phyloP scores from a whole-genome alignment of 176 grass and related monocot genomes.

The Carex littledalei region DNA sequence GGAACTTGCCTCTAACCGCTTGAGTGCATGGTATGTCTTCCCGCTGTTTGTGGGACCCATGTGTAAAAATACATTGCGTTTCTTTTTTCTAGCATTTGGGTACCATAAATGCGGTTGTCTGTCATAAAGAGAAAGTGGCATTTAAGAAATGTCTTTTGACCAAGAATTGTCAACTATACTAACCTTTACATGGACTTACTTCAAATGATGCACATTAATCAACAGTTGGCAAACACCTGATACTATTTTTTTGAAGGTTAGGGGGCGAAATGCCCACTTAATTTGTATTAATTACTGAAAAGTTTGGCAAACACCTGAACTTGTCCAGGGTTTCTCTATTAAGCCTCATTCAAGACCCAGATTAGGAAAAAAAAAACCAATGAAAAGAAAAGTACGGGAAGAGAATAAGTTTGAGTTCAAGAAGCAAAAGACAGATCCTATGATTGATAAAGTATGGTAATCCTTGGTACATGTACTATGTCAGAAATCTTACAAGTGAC shows the following conservation, averaged over 20 bases:
- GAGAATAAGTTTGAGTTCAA: not conserved
- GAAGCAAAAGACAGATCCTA: not conserved
- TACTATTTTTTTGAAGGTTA: too few relatives aligned
- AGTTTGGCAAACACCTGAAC: not conserved
- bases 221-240: not conserved
- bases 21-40: slow-evolving; percentile 93
- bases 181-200: not conserved
- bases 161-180: not conserved
- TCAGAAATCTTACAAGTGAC: not conserved
- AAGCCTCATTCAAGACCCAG: not conserved
- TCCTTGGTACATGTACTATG: not conserved
- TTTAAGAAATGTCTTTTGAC: not conserved
- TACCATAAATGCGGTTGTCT: slow-evolving; percentile 92
- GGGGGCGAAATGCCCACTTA: too few relatives aligned
- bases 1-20: slow-evolving; percentile 72
- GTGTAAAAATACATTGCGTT: slow-evolving; percentile 93
- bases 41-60: slow-evolving; percentile 96
- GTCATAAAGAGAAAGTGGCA: not conserved
- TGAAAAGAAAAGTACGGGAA: not conserved
- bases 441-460: not conserved
- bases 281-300: too few relatives aligned
- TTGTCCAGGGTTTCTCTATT: not conserved
- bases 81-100: slow-evolving; percentile 82
- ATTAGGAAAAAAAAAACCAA: not conserved
- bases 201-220: not conserved